Evolutionary conservation across 495 filamentous ascomycete genomes (phyloP), one percentile per base, ranked within the genome.

Genomic region (Penicillium parvum): DNA sequence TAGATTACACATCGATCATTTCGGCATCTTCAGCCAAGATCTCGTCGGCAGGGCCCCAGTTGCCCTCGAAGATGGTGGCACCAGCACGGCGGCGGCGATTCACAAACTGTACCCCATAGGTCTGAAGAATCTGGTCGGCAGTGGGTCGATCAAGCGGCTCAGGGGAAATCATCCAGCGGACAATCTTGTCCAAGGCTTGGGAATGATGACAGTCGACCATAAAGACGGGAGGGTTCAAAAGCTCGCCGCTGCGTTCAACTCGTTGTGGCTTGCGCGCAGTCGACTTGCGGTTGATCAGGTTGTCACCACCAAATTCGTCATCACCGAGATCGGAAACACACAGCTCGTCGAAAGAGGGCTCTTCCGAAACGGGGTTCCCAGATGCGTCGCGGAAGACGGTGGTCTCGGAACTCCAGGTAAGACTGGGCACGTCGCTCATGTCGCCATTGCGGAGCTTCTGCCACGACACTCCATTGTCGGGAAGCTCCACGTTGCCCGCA

Each of bases 31-130:
- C 77, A n/a, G 70, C 72, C 47, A 87, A 67, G 19, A 86, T 72
- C 43, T 84, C 76, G 47, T 88, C 83, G 8, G 79, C 79, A 27
- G 90, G 92, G 1, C 92, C 92, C 87, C 88, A 98, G 59, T 88
- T 90, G 51, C 92, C 94, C 68, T 98, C 92, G 48, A 83, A 97
- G 37, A 96, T 81, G 7, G 86, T 94, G 16, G 94, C 94, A 19
- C 87, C 86, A 17, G 88, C 86, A 32, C 82, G 80, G 23, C 87
- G 82, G 45, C 89, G 81, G 33, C 60, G 58, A 41, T 76, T 76
- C 14, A 88, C 84, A 83, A 94, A 98, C 44, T 73, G 73, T 17
- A 92, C 73, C 14, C 86, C 84, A 27, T 77, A 78, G 2, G 74
- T 72, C 33, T 67, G 57, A 34, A 95, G 71, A 8, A 97, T 65